Conservation (phyloP, 139 green algal genomes). For the Chlamydomonas eustigma region DNA sequence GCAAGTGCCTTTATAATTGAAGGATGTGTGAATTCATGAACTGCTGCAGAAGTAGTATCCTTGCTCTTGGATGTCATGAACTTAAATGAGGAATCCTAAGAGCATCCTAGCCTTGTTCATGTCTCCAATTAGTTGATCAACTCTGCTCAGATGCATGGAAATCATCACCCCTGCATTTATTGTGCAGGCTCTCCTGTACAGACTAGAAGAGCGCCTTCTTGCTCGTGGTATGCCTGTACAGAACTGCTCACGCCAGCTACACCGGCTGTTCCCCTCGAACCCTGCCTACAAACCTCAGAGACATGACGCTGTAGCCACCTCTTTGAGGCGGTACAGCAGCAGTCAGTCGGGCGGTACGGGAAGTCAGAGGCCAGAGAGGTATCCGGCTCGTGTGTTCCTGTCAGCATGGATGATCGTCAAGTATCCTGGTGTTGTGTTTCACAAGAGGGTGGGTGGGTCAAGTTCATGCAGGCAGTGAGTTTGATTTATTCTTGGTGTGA, state of each 20-base stretch:
- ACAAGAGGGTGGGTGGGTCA: slow-evolving; percentile 1
- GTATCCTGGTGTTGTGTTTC: slow-evolving; percentile 72
- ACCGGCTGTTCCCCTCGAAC: slow-evolving; percentile 30
- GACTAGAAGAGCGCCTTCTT: slow-evolving; percentile 47
- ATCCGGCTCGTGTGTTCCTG: slow-evolving; percentile 81
- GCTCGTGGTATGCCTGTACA: neutral
- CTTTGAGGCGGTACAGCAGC: neutral
- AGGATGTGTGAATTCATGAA: no score
- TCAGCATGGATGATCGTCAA: slow-evolving; percentile 82
- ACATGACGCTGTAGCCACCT: neutral
- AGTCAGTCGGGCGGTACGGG: no score
- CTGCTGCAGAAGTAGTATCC: no score
- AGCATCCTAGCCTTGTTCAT: no score
- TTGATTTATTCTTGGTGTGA: no score
- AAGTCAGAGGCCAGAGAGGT: slow-evolving; percentile 49
- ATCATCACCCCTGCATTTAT: no score
- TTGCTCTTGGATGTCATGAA: no score
- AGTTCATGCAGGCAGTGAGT: no score
- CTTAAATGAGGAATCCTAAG: no score
- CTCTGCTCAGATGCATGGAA: no score
- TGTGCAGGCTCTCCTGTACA: slow-evolving; percentile 58
- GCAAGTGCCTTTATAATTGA: no score
- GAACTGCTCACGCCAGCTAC: slow-evolving; percentile 22
- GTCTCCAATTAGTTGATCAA: no score
- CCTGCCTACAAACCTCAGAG: neutral